These are phyloP conservation scores for Mytilinidion resinicola DNA, from an alignment of 495 filamentous ascomycete species.

Conservation along the genomic window DNA sequence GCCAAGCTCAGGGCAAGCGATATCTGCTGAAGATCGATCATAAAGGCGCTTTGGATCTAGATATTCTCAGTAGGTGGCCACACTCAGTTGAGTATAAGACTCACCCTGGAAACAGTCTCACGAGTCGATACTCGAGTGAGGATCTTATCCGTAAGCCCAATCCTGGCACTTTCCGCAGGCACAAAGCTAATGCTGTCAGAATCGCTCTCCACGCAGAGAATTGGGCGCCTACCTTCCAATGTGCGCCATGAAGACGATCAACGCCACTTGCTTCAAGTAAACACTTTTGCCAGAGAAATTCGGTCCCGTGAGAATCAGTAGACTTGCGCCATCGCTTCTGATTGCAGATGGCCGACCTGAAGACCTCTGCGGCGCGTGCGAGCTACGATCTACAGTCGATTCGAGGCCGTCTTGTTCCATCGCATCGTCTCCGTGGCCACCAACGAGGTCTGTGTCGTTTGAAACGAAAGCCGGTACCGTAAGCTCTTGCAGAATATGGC, in stretches of 20 bases:
- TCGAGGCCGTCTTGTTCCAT: slow-evolving; percentile 1
- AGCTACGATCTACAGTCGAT: background rate
- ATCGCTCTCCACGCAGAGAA: background rate
- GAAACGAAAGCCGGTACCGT: slow-evolving; percentile 80
- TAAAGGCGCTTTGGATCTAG: slow-evolving; percentile 81
- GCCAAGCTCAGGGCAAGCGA: slow-evolving; percentile 70
- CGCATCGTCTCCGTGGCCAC: slow-evolving; percentile 47
- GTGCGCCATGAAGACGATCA: slow-evolving; percentile 91
- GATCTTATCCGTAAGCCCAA: slow-evolving; percentile 91
- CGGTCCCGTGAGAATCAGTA: slow-evolving; percentile 82
- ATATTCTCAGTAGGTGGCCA: background rate
- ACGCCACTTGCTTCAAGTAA: slow-evolving; percentile 91
- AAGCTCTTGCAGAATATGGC: slow-evolving; percentile 85
- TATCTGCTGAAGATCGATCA: slow-evolving; percentile 87
- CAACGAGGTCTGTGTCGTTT: slow-evolving; percentile 66
- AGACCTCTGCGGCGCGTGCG: background rate
- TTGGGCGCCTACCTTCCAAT: slow-evolving; percentile 55
- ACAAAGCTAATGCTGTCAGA: slow-evolving; percentile 54
- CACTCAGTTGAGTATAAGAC: background rate
- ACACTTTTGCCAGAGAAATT: slow-evolving; percentile 97
- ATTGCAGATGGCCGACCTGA: background rate
- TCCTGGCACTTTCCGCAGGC: slow-evolving; percentile 67
- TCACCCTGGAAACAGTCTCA: slow-evolving; percentile 71
- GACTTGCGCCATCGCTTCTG: slow-evolving; percentile 48
- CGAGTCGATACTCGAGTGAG: slow-evolving; percentile 80